Evolutionary conservation across 768 basidiomycete genomes (phyloP), one percentile per base, ranked within the genome.

Genomic region (Mrakia hoshinonis): DNA sequence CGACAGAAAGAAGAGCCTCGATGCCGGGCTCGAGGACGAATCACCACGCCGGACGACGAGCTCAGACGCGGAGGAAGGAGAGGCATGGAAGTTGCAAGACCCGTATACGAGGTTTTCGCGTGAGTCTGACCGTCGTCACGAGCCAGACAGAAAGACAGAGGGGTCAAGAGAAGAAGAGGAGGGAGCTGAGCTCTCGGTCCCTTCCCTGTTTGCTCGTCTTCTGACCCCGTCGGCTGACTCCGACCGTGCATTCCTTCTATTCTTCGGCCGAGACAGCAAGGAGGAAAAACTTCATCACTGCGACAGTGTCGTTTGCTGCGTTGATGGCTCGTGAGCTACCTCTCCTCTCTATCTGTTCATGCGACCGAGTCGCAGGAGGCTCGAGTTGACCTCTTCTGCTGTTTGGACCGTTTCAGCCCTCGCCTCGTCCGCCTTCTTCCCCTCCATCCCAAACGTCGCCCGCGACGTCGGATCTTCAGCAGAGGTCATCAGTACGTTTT

Each of bases 231-330:
- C 47, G 26, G 58, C 58, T 61, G 58, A 61, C 15, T n/a, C 26
- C 31, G 46, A 15, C 29, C 4, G 31, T 18, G 15, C 46, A 10
- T 20, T 51, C 31, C 18, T n/a, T 48, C 48, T 20, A 22, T 52
- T 39, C 52, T 43, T 43, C 26, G 47, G 4, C 3, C n/a, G 6
- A 15, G 10, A 39, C 31, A 66, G 65, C 63, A 24, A 54, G 68
- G 10, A 46, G 63, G 74, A 91, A 89, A 77, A 77, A 79, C n/a
- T 55, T 77, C 6, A 86, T 91, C 55, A 78, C 87, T 5, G 80
- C 81, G 0, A 81, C 89, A 36, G 84, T 87, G 0, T 85, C 88
- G 4, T 83, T 83, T 73, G 84, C 84, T 52, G 88, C 86, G 6
- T 79, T 90, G 31, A 78, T 90, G 66, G 86, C 86, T 26, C 81